A percentile compares a stretch with the other conserved stretches of the same genome.
Evolutionary conservation across 2,329 filamentous ascomycete genomes (phyloP).

Genomic region (Aureobasidium lini): DNA sequence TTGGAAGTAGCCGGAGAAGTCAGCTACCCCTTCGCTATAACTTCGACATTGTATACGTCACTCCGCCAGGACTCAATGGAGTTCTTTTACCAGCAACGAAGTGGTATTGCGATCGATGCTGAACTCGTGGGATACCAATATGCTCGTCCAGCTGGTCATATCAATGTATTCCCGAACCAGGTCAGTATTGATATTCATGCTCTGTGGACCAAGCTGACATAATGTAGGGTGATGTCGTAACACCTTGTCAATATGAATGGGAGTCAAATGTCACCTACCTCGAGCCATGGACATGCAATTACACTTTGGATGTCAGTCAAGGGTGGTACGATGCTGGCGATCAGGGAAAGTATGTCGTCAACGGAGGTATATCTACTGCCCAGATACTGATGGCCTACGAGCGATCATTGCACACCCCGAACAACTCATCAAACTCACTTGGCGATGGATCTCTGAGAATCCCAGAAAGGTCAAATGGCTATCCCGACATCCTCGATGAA

Average conservation of each 20-base stretch:
- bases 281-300: constrained; percentile 16
- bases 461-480: constrained; percentile 12
- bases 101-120: constrained; percentile 15
- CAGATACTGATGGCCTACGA: constrained; percentile 15
- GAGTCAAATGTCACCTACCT: constrained; percentile 13
- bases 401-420: not conserved
- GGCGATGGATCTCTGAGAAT: constrained; percentile 14
- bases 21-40: constrained; percentile 14
- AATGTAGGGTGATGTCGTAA: constrained; percentile 11
- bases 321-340: constrained; percentile 16
- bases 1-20: not conserved
- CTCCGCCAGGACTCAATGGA: constrained; percentile 14
- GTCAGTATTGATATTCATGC: not conserved
- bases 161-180: constrained; percentile 10
- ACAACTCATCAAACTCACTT: not conserved
- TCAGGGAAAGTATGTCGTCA: constrained; percentile 16
- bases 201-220: not conserved
- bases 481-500: constrained; percentile 15
- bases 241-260: constrained; percentile 14
- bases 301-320: constrained; percentile 14
- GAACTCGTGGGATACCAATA: constrained; percentile 13
- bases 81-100: constrained; percentile 16
- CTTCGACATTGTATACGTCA: constrained; percentile 1
- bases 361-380: constrained; percentile 14
- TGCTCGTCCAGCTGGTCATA: constrained; percentile 14